phyloP scores from a whole-genome alignment of 148 eudicot species.

The Euryodendron excelsum region DNA sequence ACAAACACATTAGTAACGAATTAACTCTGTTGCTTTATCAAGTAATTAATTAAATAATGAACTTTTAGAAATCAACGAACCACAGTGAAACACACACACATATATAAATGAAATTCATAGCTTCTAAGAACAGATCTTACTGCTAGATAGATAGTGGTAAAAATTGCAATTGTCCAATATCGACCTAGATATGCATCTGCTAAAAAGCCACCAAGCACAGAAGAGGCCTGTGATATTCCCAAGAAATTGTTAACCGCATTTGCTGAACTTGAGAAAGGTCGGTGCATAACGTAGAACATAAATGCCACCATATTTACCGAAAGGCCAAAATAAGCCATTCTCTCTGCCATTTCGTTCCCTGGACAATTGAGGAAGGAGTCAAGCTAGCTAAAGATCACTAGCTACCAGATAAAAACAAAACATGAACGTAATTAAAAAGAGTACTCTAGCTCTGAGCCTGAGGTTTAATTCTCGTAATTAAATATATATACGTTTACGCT shows the following conservation, averaged over 20 bases:
- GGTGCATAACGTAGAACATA: constrained; percentile 91
- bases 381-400: neutral
- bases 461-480: no score
- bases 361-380: neutral
- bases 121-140: constrained; percentile 33
- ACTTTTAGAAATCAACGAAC: neutral
- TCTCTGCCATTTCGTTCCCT: constrained; percentile 97
- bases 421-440: no score
- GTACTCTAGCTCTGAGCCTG: no score
- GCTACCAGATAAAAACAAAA: neutral
- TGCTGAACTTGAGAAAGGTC: constrained; percentile 83
- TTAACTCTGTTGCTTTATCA: no score
- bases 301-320: constrained; percentile 94
- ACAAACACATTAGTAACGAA: no score
- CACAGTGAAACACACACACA: no score
- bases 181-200: constrained; percentile 96
- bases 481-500: no score
- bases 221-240: constrained; percentile 90
- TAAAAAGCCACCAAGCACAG: constrained; percentile 82
- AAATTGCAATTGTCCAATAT: constrained; percentile 93
- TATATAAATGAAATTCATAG: neutral
- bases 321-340: constrained; percentile 93
- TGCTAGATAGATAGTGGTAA: constrained; percentile 77
- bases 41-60: neutral
- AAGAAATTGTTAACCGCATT: constrained; percentile 78